phyloP scores from a whole-genome alignment of 1,284 basidiomycete genomes.

The Austroboletus novae-zelandiae region DNA sequence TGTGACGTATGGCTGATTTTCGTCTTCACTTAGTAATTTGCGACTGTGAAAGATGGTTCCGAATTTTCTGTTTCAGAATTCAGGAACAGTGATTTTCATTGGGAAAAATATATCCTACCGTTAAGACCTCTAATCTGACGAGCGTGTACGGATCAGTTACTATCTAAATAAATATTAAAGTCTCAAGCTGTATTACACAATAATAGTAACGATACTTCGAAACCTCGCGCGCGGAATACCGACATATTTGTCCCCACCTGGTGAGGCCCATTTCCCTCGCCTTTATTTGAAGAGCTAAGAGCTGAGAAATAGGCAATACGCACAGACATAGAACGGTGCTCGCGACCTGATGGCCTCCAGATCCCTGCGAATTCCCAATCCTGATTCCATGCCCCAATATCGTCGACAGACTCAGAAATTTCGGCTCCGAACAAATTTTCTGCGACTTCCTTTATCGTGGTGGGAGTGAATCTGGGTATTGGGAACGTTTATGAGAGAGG shows the following conservation, averaged over 20 bases:
- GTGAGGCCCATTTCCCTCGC: constrained; percentile 7
- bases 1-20: constrained; percentile 8
- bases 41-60: constrained; percentile 4
- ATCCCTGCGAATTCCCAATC: constrained; percentile 13
- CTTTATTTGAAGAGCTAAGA: constrained; percentile 13
- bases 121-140: no score
- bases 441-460: constrained; percentile 9
- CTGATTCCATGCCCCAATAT: constrained; percentile 13
- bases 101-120: no score
- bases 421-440: constrained; percentile 5
- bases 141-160: no score
- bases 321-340: not conserved
- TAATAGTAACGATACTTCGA: no score
- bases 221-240: no score
- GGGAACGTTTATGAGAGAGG: not conserved
- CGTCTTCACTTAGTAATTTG: constrained; percentile 1
- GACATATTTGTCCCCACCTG: not conserved
- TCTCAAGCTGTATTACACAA: no score
- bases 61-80: no score
- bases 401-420: constrained; percentile 9
- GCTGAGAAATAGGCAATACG: not conserved
- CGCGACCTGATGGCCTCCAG: constrained; percentile 15
- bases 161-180: no score
- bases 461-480: constrained; percentile 4
- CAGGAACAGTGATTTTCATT: no score